Evolutionary conservation across 1,139 yeast genomes (phyloP).

Genomic region (Yamadazyma pseudoaaseri): DNA sequence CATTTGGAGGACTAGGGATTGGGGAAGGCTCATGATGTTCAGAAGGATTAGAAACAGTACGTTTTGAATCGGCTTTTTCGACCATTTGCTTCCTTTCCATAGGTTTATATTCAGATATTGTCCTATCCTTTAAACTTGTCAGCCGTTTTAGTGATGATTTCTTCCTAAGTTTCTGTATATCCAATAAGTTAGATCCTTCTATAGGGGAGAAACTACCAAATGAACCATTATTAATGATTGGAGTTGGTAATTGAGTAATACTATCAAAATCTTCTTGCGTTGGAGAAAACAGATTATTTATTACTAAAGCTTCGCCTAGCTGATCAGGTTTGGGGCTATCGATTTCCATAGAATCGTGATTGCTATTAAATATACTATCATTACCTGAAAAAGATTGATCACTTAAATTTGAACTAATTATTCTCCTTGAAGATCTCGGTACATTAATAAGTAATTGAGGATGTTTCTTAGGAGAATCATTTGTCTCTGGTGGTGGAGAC

Average conservation of each 20-base stretch:
- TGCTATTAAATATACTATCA: background rate
- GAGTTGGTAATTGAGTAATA: slow-evolving; percentile 56
- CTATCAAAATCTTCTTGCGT: slow-evolving; percentile 28
- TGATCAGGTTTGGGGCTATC: background rate
- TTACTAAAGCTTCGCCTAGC: slow-evolving; percentile 1
- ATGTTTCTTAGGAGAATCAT: slow-evolving; percentile 1
- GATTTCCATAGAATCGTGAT: background rate
- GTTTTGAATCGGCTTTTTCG: background rate
- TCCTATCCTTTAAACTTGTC: slow-evolving; percentile 16
- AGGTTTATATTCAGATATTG: slow-evolving; percentile 38
- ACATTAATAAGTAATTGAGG: slow-evolving; percentile 7
- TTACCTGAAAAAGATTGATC: background rate
- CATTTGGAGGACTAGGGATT: slow-evolving; percentile 12
- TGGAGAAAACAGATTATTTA: slow-evolving; percentile 2
- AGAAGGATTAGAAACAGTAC: slow-evolving; percentile 4
- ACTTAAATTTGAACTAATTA: too few species aligned
- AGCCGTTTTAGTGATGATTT: slow-evolving; percentile 3
- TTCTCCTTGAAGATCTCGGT: slow-evolving; percentile 3
- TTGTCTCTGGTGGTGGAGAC: slow-evolving; percentile 6
- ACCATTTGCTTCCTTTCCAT: slow-evolving; percentile 18
- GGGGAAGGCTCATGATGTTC: background rate
- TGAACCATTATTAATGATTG: slow-evolving; percentile 50
- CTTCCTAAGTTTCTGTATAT: slow-evolving; percentile 6
- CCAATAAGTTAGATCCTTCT: slow-evolving; percentile 4
- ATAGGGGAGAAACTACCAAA: slow-evolving; percentile 15